A percentile compares a stretch with the other conserved stretches of the same genome.
Conservation (phyloP, 2,329 filamentous ascomycete genomes). For the Colletotrichum noveboracense region DNA sequence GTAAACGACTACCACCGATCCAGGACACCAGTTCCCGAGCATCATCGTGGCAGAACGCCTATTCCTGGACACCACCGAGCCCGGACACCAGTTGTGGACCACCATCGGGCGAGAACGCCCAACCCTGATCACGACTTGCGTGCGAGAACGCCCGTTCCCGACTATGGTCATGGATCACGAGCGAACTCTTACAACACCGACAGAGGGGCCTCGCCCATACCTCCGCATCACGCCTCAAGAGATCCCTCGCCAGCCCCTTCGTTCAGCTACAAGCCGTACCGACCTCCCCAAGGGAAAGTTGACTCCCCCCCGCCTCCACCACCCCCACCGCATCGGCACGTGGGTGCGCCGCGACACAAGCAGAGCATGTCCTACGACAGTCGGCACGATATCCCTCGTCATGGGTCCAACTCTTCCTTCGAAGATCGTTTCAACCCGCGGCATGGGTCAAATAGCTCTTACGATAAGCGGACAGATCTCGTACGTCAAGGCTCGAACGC, state of each 20-base stretch:
- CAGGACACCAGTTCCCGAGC: background rate
- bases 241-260: slow-evolving; percentile 43
- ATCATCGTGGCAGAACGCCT: background rate
- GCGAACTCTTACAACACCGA: slow-evolving; percentile 37
- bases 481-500: slow-evolving; percentile 33
- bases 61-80: background rate
- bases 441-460: slow-evolving; percentile 45
- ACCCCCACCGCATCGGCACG: slow-evolving; percentile 82
- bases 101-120: background rate
- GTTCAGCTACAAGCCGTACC: slow-evolving; percentile 35
- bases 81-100: slow-evolving; percentile 2
- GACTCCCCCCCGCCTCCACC: slow-evolving; percentile 79
- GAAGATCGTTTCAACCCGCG: slow-evolving; percentile 38
- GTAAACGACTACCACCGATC: background rate
- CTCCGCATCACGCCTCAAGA: slow-evolving; percentile 34
- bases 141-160: background rate
- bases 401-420: slow-evolving; percentile 44
- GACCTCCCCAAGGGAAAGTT: slow-evolving; percentile 37
- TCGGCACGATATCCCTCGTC: slow-evolving; percentile 33
- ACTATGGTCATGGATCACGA: slow-evolving; percentile 7
- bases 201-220: slow-evolving; percentile 34
- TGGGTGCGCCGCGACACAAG: slow-evolving; percentile 33
- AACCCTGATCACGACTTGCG: slow-evolving; percentile 18
- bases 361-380: slow-evolving; percentile 36
- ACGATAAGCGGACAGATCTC: slow-evolving; percentile 38